These are phyloP conservation scores for Pseudopediastrum boryanum DNA, from an alignment of 139 green algal genomes.

Conservation along the genomic window DNA sequence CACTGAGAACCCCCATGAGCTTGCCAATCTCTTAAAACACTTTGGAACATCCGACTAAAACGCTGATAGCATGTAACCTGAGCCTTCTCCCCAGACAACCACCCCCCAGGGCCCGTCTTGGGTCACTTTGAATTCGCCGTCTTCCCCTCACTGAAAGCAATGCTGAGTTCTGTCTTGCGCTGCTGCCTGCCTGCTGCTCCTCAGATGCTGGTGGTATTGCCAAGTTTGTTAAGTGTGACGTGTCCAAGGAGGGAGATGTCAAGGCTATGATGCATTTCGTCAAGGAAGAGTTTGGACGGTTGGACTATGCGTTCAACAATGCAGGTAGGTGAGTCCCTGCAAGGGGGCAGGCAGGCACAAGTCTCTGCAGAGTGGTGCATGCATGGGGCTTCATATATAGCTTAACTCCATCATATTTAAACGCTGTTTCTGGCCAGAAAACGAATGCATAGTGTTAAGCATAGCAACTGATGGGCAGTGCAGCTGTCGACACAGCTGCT, in stretches of 20 bases:
- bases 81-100: not conserved
- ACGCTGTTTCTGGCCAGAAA: no score
- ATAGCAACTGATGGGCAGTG: no score
- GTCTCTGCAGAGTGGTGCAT: not conserved
- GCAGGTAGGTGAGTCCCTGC: no score
- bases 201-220: not conserved
- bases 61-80: not conserved
- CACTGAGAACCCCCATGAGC: no score
- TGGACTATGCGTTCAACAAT: slow-evolving; percentile 40
- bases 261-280: not conserved
- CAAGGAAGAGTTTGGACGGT: not conserved
- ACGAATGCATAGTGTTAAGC: no score
- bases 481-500: no score
- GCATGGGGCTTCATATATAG: no score
- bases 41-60: not conserved
- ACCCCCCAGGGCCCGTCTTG: not conserved
- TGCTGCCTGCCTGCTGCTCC: not conserved
- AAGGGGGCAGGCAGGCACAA: not conserved
- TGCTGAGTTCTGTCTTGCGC: no score
- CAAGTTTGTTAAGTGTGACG: slow-evolving; percentile 4
- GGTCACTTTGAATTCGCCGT: not conserved
- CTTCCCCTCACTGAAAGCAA: no score
- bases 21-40: not conserved
- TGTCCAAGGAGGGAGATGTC: not conserved
- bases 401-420: no score